Conservation (phyloP, 2,329 filamentous ascomycete species). For the Microsporum ferrugineum region DNA sequence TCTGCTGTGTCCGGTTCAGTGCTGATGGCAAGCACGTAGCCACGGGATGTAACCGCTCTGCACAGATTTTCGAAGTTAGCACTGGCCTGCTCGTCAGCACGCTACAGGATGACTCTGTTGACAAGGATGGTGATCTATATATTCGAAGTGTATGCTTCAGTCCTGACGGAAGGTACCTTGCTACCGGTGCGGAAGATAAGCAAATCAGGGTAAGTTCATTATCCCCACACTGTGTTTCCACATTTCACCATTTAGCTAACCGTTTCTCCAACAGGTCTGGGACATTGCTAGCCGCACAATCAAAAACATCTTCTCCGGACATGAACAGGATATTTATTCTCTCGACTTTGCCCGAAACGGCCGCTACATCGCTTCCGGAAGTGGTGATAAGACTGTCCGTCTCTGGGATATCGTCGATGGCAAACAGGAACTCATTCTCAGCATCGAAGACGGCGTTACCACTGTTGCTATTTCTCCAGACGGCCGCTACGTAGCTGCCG, state of each 20-base stretch:
- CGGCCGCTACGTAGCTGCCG: slow-evolving; percentile 85
- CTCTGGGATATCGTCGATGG: slow-evolving; percentile 91
- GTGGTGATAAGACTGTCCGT: slow-evolving; percentile 84
- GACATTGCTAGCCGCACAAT: slow-evolving; percentile 77
- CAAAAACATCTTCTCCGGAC: slow-evolving; percentile 85
- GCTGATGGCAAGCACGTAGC: slow-evolving; percentile 90
- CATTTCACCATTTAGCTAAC: neutral
- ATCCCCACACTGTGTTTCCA: slow-evolving; percentile 1
- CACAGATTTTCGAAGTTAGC: slow-evolving; percentile 94
- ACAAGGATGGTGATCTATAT: slow-evolving; percentile 84
- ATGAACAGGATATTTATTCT: slow-evolving; percentile 97
- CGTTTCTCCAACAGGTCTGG: slow-evolving; percentile 58
- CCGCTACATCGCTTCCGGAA: slow-evolving; percentile 87
- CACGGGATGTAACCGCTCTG: slow-evolving; percentile 94
- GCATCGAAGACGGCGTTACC: slow-evolving; percentile 92
- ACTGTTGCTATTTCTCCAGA: slow-evolving; percentile 96
- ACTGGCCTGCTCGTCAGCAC: slow-evolving; percentile 80
- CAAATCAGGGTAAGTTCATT: slow-evolving; percentile 65
- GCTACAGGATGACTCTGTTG: slow-evolving; percentile 76
- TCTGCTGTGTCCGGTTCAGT: slow-evolving; percentile 96
- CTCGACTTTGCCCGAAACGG: slow-evolving; percentile 91
- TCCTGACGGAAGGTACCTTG: slow-evolving; percentile 84
- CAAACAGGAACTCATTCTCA: slow-evolving; percentile 69
- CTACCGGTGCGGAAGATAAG: slow-evolving; percentile 95
- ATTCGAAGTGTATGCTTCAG: slow-evolving; percentile 98